Base-by-base conservation (phyloP, 306 rosid genomes). In the Phaseolus lunatus region DNA sequence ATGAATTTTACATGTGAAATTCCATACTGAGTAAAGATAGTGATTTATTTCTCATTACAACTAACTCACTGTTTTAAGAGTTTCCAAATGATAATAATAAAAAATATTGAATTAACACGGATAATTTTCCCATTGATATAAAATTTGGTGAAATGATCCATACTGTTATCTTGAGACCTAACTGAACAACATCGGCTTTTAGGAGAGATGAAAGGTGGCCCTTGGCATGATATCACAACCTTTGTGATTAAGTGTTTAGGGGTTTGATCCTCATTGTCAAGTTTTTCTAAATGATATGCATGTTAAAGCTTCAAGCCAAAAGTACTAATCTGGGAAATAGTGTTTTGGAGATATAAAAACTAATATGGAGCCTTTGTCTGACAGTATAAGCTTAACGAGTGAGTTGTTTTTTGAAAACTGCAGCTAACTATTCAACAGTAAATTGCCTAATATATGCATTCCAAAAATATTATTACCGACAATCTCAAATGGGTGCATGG, bases 1-100 rank as follows among this genome's bases (percentile, higher is more conserved):
- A 49, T 76, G 43, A 39, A 35, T 50, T 22, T 74, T 50, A 24
- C 52, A 22, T 59, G 66, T 53, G 66, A 66, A 76, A 66, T 65
- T 53, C 16, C 37, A 31, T 63, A 44, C 13, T 54, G 47, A 44
- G 47, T 33, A 31, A 18, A 44, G 9, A 58, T 58, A 24, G 11
- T 24, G 56, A n/a, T 39, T 23, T 57, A 24, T 73, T 73, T 39
- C 78, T 73, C 24, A 26, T 39, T 35, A 29, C 39, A 56, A 18
- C 11, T 19, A 50, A 56, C 57, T 14, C 24, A n/a, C 47, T 47
- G 18, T 47, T 44, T 19, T 48, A 62, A 19, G 31, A 27, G 62
- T 49, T 75, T 7, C 41, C 39, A 2, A 31, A 31, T 62, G 53
- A 63, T 20, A 49, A 64, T 20, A 22, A 2, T 48, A 62, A 33